Conservation (phyloP, 2,329 filamentous ascomycete species). For the Parastagonospora avenae region DNA sequence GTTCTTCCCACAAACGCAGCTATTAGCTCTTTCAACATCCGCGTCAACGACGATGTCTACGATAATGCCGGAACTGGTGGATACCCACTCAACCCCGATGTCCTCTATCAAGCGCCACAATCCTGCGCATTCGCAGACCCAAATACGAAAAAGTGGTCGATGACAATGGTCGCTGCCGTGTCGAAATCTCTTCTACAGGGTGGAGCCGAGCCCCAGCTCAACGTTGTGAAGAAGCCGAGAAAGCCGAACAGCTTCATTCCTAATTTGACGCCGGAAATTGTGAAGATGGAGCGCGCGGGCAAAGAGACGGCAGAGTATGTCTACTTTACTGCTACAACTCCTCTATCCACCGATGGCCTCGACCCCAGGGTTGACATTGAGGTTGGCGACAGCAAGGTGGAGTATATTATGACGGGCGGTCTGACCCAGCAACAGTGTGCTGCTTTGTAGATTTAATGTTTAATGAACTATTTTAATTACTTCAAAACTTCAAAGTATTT, state of each 20-base stretch:
- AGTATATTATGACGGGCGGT: neutral
- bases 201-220: neutral
- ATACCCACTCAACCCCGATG: constrained; percentile 7
- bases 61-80: constrained; percentile 13
- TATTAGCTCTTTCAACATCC: constrained; percentile 10
- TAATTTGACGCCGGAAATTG: neutral
- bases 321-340: constrained; percentile 1
- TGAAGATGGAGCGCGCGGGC: neutral
- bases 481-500: too few species aligned
- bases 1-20: constrained; percentile 1
- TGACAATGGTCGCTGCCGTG: constrained; percentile 7
- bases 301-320: constrained; percentile 8
- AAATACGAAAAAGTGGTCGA: neutral
- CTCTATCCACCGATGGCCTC: neutral
- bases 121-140: constrained; percentile 1
- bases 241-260: neutral
- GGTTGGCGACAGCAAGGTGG: neutral
- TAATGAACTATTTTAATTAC: neutral
- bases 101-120: constrained; percentile 8
- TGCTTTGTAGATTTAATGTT: neutral
- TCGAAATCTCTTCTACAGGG: neutral
- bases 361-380: neutral
- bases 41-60: constrained; percentile 5
- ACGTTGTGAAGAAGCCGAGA: neutral
- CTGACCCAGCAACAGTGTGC: neutral